Percentiles rank a stretch among this genome's conserved stretches.
Evolutionary conservation across 1,139 yeast genomes (phyloP).

Genomic region (Yamadazyma diddensiae): DNA sequence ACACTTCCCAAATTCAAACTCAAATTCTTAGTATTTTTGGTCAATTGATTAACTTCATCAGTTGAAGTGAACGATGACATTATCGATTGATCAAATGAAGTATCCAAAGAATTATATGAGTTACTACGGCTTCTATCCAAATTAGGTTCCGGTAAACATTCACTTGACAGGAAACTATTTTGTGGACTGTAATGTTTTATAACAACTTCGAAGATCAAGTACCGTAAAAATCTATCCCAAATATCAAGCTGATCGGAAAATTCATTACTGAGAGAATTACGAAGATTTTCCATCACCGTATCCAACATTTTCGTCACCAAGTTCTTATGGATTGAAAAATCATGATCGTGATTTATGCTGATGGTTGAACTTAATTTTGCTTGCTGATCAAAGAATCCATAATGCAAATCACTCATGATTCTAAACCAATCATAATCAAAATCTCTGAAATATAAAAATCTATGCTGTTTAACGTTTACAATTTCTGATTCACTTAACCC

Average conservation of each 20-base stretch:
- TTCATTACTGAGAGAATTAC: conserved; percentile 5
- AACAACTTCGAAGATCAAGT: conserved; percentile 12
- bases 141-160: conserved; percentile 16
- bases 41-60: conserved; percentile 4
- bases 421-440: conserved; percentile 23
- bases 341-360: conserved; percentile 9
- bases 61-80: conserved; percentile 4
- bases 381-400: conserved; percentile 15
- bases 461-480: conserved; percentile 17
- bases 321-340: conserved; percentile 12
- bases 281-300: conserved; percentile 15
- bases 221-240: conserved; percentile 14
- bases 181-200: conserved; percentile 10
- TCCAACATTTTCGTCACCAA: conserved; percentile 12
- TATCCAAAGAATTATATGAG: conserved; percentile 8
- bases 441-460: conserved; percentile 26
- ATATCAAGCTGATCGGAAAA: conserved; percentile 3
- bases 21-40: conserved; percentile 9
- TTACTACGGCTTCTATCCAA: conserved; percentile 7
- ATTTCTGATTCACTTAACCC: conserved; percentile 18
- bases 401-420: conserved; percentile 22
- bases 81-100: conserved; percentile 5
- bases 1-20: conserved; percentile 6
- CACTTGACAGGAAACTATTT: conserved; percentile 5
- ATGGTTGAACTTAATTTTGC: conserved; percentile 10